Percentiles rank a stretch among this genome's conserved stretches.
Evolutionary conservation across 768 basidiomycete species (phyloP).

Genomic region (Steccherinum ochraceum): DNA sequence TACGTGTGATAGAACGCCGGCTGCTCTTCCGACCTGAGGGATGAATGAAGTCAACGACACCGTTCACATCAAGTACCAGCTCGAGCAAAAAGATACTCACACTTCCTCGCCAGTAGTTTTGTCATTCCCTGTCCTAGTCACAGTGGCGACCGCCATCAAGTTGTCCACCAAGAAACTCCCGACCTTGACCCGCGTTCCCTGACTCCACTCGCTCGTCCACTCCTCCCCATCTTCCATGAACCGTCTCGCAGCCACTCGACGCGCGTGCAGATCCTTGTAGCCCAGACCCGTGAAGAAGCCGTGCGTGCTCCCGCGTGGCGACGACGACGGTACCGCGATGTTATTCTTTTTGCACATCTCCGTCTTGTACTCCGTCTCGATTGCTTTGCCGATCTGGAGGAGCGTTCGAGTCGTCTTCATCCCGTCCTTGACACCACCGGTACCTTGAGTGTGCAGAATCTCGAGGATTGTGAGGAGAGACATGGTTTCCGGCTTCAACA

Average conservation of each 20-base stretch:
- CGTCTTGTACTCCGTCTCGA: conserved; percentile 89
- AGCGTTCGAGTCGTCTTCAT: conserved; percentile 88
- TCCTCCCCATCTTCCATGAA: conserved; percentile 59
- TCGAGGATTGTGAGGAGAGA: conserved; percentile 89
- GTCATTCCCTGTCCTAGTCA: conserved; percentile 53
- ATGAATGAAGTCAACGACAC: background rate
- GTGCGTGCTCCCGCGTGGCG: conserved; percentile 22
- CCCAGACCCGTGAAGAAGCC: conserved; percentile 55
- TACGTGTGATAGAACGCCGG: conserved; percentile 90
- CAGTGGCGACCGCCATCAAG: conserved; percentile 78
- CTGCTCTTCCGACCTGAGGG: conserved; percentile 62
- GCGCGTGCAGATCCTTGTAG: conserved; percentile 53
- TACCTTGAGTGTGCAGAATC: conserved; percentile 73
- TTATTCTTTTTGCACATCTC: conserved; percentile 65
- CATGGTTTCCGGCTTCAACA: conserved; percentile 71
- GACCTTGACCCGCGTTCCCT: conserved; percentile 64
- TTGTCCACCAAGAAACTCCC: conserved; percentile 80
- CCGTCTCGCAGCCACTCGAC: conserved; percentile 60
- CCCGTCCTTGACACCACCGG: conserved; percentile 72
- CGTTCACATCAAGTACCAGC: background rate
- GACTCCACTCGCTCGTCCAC: conserved; percentile 83
- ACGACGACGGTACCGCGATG: conserved; percentile 29
- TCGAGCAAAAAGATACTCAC: conserved; percentile 34
- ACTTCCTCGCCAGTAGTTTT: conserved; percentile 52
- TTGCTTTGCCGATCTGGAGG: conserved; percentile 70